Conservation (phyloP, 2,329 filamentous ascomycete species). For the Aureobasidium pullulans region DNA sequence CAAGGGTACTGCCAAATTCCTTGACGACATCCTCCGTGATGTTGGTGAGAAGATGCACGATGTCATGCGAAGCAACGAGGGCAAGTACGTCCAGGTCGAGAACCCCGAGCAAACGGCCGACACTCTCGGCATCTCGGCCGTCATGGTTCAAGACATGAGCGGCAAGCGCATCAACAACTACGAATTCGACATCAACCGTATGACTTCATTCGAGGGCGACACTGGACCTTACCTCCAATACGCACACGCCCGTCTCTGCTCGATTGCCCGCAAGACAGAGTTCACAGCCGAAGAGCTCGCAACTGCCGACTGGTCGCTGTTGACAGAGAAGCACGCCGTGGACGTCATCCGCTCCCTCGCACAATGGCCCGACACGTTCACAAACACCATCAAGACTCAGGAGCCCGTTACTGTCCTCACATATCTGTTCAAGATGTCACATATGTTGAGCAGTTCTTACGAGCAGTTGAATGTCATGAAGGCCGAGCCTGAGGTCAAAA, state of each 20-base stretch:
- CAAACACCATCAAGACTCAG: conserved; percentile 76
- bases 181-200: conserved; percentile 70
- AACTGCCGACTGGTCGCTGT: conserved; percentile 57
- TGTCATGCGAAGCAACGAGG: conserved; percentile 83
- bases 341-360: conserved; percentile 69
- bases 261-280: conserved; percentile 51
- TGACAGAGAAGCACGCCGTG: conserved; percentile 64
- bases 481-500: conserved; percentile 63
- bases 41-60: conserved; percentile 96
- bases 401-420: conserved; percentile 63
- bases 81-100: conserved; percentile 85
- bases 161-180: conserved; percentile 74
- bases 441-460: conserved; percentile 71
- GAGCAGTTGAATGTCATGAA: conserved; percentile 72
- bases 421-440: conserved; percentile 82
- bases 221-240: conserved; percentile 83
- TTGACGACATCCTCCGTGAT: conserved; percentile 43
- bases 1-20: conserved; percentile 45
- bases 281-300: conserved; percentile 47
- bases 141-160: conserved; percentile 98
- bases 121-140: conserved; percentile 81
- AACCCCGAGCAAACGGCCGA: conserved; percentile 78
- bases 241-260: conserved; percentile 63
- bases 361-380: conserved; percentile 77
- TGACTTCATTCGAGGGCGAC: conserved; percentile 79